These are phyloP conservation scores for Neopestalotiopsis rosae DNA, from an alignment of 2,329 filamentous ascomycete genomes.

Conservation along the genomic window DNA sequence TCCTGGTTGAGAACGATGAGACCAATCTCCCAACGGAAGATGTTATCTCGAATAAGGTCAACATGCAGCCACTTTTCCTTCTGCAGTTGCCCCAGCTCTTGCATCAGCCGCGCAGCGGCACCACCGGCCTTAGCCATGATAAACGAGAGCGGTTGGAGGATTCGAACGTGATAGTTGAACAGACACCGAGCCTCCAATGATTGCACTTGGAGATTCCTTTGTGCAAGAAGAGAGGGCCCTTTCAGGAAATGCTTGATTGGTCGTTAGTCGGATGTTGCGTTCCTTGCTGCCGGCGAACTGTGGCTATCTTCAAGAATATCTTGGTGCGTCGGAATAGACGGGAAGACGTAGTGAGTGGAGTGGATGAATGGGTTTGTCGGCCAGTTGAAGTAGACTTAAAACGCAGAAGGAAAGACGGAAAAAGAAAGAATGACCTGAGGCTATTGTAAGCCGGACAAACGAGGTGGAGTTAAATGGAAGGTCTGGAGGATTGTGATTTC, in stretches of 20 bases:
- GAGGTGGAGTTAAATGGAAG: background rate
- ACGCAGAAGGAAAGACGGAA: background rate
- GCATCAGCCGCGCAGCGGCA: conserved; percentile 85
- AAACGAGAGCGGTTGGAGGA: conserved; percentile 1
- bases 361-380: background rate
- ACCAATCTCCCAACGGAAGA: conserved; percentile 86
- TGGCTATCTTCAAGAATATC: too few relatives aligned
- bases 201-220: too few relatives aligned
- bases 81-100: conserved; percentile 79
- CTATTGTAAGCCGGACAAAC: conserved; percentile 1
- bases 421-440: background rate
- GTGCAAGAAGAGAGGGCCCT: too few relatives aligned
- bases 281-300: too few relatives aligned
- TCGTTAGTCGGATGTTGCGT: too few relatives aligned
- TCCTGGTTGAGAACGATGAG: conserved; percentile 93
- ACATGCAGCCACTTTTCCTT: conserved; percentile 96
- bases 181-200: too few relatives aligned
- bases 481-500: background rate
- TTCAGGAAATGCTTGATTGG: too few relatives aligned
- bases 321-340: too few relatives aligned
- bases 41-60: conserved; percentile 81
- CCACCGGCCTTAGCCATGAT: conserved; percentile 38
- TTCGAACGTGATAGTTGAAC: background rate
- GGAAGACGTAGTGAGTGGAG: too few relatives aligned
- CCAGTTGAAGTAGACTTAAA: background rate